A percentile compares a stretch with the other conserved stretches of the same genome.
Evolutionary conservation across 2,329 filamentous ascomycete species (phyloP).

Genomic region (Phaeosphaeriaceae sp.): DNA sequence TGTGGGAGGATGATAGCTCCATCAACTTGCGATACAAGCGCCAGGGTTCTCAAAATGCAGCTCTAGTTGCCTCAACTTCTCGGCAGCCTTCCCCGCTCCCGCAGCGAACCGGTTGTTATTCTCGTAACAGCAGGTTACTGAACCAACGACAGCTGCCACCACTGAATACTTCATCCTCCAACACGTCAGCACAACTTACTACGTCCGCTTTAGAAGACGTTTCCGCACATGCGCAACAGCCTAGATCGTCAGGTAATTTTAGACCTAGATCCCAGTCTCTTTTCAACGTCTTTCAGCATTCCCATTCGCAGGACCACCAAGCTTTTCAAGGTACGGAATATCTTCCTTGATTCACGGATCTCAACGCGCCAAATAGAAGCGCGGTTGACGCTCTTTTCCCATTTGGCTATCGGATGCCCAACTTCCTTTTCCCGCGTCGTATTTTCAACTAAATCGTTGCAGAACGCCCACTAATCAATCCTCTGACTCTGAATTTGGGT

Average conservation of each 20-base stretch:
- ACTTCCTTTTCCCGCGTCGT: conserved; percentile 9
- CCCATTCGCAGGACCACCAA: conserved; percentile 14
- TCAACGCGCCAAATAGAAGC: conserved; percentile 17
- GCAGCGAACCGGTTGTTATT: conserved; percentile 32
- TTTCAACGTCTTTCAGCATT: conserved; percentile 24
- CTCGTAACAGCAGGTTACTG: conserved; percentile 25
- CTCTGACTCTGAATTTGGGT: conserved; percentile 22
- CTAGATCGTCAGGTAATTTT: conserved; percentile 6
- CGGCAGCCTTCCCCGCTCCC: conserved; percentile 31
- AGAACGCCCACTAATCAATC: conserved; percentile 23
- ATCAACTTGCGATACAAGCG: conserved; percentile 22
- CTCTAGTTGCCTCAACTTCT: conserved; percentile 9
- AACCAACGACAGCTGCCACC: conserved; percentile 32
- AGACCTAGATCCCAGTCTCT: conserved; percentile 31
- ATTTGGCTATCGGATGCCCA: conserved; percentile 6
- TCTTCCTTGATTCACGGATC: not conserved
- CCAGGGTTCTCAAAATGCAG: conserved; percentile 18
- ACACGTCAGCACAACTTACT: conserved; percentile 18
- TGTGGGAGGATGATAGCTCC: conserved; percentile 37
- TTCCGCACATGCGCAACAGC: conserved; percentile 11
- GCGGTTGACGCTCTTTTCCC: conserved; percentile 9
- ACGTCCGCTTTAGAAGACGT: conserved; percentile 10
- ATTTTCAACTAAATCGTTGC: conserved; percentile 29
- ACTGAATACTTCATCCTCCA: conserved; percentile 24
- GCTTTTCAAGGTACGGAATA: conserved; percentile 26